Evolutionary conservation across 495 filamentous ascomycete genomes (phyloP), one percentile per base, ranked within the genome.

Genomic region (Xylaria scruposa): DNA sequence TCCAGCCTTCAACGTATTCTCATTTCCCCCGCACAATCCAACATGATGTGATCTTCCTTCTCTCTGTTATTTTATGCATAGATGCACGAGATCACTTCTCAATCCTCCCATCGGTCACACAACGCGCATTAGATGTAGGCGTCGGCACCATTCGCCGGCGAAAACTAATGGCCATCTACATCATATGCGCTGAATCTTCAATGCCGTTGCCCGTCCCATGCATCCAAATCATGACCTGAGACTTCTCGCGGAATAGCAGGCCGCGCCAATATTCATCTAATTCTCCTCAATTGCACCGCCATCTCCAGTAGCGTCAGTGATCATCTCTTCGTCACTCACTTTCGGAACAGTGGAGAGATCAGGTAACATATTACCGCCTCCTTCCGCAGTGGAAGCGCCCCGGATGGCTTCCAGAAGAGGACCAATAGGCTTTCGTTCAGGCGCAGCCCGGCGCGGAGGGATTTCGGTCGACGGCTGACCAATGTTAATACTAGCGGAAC

Each of bases 371-470:
- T 7, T 1, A 9, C 33, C 4, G 2, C 13, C 13, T 26, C n/a
- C 33, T 44, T n/a, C 38, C 1, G 5, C 2, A 3, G 9, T 2
- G 31, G 31, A 1, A 44, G 29, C 8, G 4, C 8, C 49, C 21
- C 36, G 65, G 26, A 67, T 42, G 1, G 49, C 65, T 10, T 67
- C 49, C 19, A 56, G 36, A 0, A 67, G 65, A 38, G 65, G 65
- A 5, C 36, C 65, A 19, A 67, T 67, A 2, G 65, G 65, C 65
- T 40, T 56, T 56, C 19, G 36, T 3, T 40, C 19, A 13, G 31
- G 21, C 4, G 36, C 31, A 13, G 49, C 7, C 21, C 36, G 65
- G 8, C 8, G 46, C 8, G 36, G 64, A 3, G 17, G 6, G 9
- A 2, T 36, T n/a, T 3, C n/a, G 21, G 15, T 36, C 12, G 38